phyloP scores from a whole-genome alignment of 768 basidiomycete species.

The Pilatotrama ljubarskyi region DNA sequence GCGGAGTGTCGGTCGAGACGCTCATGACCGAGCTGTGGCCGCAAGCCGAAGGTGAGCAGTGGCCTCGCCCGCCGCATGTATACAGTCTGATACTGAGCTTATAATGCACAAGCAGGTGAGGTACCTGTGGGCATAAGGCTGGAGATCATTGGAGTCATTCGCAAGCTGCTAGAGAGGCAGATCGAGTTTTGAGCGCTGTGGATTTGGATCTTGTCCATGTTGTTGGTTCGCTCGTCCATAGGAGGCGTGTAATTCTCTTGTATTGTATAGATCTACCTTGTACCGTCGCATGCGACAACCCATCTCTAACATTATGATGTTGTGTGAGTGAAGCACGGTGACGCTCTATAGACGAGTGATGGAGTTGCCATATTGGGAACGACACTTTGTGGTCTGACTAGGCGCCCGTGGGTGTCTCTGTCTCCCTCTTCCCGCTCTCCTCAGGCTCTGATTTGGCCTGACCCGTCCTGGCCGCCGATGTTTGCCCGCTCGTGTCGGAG shows the following conservation, averaged over 20 bases:
- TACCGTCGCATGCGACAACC: too few species aligned
- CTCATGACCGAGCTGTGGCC: conserved; percentile 15
- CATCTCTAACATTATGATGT: not conserved
- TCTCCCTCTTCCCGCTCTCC: not conserved
- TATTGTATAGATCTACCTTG: not conserved
- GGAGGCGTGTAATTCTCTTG: too few species aligned
- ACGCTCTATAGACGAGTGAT: not conserved
- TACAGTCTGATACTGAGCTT: too few species aligned
- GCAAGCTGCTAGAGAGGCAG: conserved; percentile 14
- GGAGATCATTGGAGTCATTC: conserved; percentile 11
- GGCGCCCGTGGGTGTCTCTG: not conserved
- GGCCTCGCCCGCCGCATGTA: too few species aligned
- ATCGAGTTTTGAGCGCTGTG: conserved; percentile 10
- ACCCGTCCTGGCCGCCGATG: not conserved
- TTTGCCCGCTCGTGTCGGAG: conserved; percentile 7
- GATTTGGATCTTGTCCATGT: not conserved
- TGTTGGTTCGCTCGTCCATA: too few species aligned
- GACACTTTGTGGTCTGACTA: not conserved
- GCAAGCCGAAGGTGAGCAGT: conserved; percentile 12
- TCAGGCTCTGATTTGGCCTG: not conserved
- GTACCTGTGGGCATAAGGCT: conserved; percentile 5
- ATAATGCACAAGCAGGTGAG: not conserved
- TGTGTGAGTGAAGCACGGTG: not conserved
- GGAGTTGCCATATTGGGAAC: conserved; percentile 3
- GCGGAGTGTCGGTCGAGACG: conserved; percentile 12